A percentile compares a stretch with the other conserved stretches of the same genome.
These are phyloP conservation scores for Cinnamomum chago DNA, from an alignment of 164 flowering plant genomes.

Conservation along the genomic window DNA sequence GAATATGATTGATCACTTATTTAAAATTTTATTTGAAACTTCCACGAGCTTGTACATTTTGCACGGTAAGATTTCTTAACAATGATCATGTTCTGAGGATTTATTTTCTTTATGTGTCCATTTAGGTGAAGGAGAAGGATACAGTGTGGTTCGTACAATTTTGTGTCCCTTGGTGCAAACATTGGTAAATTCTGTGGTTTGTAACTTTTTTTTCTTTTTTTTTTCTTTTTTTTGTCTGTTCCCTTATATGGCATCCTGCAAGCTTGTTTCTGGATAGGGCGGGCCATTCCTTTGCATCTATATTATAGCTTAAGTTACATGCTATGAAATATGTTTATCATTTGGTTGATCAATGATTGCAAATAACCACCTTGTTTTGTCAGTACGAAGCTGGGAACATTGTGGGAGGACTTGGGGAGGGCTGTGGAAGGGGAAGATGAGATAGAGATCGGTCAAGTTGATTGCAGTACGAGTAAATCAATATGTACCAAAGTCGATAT, in stretches of 20 bases:
- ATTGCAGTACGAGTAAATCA: slow-evolving; percentile 63
- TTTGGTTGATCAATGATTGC: neutral
- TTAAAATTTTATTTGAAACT: neutral
- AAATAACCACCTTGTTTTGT: slow-evolving; percentile 16
- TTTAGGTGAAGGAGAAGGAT: slow-evolving; percentile 92
- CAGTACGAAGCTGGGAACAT: slow-evolving; percentile 87
- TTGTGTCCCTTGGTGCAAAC: slow-evolving; percentile 99
- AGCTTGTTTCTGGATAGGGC: neutral
- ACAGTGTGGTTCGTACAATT: slow-evolving; percentile 94
- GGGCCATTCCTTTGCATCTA: neutral
- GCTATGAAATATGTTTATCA: neutral
- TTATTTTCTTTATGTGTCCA: neutral
- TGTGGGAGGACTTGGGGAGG: slow-evolving; percentile 91
- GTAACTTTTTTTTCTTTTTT: neutral
- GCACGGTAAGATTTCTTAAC: neutral
- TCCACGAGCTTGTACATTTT: neutral
- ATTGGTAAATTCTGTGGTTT: slow-evolving; percentile 56
- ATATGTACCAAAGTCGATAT: slow-evolving; percentile 85
- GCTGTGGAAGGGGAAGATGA: slow-evolving; percentile 89
- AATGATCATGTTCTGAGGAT: neutral
- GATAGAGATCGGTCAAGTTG: slow-evolving; percentile 93
- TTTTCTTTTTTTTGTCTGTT: neutral
- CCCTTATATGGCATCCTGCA: neutral
- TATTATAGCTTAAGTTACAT: neutral
- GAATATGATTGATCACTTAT: neutral